These are phyloP conservation scores for Penicillium coffeae DNA, from an alignment of 495 filamentous ascomycete genomes.

Conservation along the genomic window DNA sequence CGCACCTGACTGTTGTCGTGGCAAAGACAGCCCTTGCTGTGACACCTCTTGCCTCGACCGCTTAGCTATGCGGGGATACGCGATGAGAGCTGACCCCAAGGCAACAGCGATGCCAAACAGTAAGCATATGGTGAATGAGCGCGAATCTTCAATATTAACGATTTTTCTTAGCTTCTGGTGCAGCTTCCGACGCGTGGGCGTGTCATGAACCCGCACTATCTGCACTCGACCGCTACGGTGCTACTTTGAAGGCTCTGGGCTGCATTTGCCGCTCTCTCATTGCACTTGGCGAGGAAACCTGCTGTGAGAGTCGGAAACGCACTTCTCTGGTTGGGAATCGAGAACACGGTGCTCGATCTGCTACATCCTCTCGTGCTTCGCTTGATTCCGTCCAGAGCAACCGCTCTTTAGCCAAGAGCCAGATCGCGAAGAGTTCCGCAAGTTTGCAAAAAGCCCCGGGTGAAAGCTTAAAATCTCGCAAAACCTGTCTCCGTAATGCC, in stretches of 20 bases:
- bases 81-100: slow-evolving; percentile 7
- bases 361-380: not conserved
- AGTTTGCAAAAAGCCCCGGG: not conserved
- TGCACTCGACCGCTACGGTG: slow-evolving; percentile 31
- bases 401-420: not conserved
- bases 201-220: slow-evolving; percentile 29
- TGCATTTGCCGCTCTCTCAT: slow-evolving; percentile 53
- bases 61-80: slow-evolving; percentile 39
- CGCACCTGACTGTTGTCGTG: slow-evolving; percentile 32
- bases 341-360: slow-evolving; percentile 3
- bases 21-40: slow-evolving; percentile 33
- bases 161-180: not conserved
- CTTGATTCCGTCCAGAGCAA: not conserved
- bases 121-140: slow-evolving; percentile 8
- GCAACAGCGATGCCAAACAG: slow-evolving; percentile 2
- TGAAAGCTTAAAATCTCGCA: not conserved
- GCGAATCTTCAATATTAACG: not conserved
- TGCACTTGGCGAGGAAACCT: slow-evolving; percentile 50
- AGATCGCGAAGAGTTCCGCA: not conserved
- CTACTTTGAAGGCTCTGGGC: slow-evolving; percentile 44
- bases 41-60: slow-evolving; percentile 46
- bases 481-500: not conserved
- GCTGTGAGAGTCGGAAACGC: slow-evolving; percentile 31
- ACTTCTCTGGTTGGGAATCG: slow-evolving; percentile 2
- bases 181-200: slow-evolving; percentile 16